These are phyloP conservation scores for Plectosphaerella sp. DNA, from an alignment of 2,329 filamentous ascomycete species.

Conservation along the genomic window DNA sequence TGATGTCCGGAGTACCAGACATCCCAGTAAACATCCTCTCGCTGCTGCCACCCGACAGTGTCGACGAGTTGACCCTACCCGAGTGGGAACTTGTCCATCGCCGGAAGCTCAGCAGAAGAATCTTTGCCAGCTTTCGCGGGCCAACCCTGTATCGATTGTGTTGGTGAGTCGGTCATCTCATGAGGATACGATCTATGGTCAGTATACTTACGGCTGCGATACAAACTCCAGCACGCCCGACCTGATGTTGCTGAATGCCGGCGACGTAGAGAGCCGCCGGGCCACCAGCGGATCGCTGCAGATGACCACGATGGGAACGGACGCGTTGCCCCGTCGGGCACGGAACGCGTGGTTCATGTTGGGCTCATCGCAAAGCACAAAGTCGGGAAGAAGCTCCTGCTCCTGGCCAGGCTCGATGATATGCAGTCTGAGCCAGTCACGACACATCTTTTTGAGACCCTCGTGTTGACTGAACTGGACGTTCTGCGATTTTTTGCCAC, in stretches of 20 bases:
- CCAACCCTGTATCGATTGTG: conserved; percentile 19
- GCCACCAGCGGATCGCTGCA: conserved; percentile 25
- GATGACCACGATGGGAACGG: conserved; percentile 22
- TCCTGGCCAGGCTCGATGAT: conserved; percentile 13
- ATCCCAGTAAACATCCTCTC: neutral
- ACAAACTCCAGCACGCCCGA: conserved; percentile 28
- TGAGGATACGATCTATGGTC: neutral
- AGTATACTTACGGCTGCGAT: conserved; percentile 28
- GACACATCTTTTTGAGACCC: conserved; percentile 20
- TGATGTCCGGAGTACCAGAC: neutral
- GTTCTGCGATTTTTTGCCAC: neutral
- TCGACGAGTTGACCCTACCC: neutral
- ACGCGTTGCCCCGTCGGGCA: neutral
- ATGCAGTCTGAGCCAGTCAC: conserved; percentile 26
- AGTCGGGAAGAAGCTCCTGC: conserved; percentile 14
- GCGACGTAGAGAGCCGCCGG: conserved; percentile 14
- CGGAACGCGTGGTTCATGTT: neutral
- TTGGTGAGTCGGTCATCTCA: neutral
- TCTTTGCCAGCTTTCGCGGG: conserved; percentile 29
- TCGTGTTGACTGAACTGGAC: conserved; percentile 9
- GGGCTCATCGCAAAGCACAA: conserved; percentile 17
- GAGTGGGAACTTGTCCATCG: conserved; percentile 15
- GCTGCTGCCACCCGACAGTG: neutral
- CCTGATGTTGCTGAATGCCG: conserved; percentile 12
- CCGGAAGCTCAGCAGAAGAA: conserved; percentile 19